These are phyloP conservation scores for Boehmeria nivea DNA, from an alignment of 306 rosid species.

Conservation along the genomic window DNA sequence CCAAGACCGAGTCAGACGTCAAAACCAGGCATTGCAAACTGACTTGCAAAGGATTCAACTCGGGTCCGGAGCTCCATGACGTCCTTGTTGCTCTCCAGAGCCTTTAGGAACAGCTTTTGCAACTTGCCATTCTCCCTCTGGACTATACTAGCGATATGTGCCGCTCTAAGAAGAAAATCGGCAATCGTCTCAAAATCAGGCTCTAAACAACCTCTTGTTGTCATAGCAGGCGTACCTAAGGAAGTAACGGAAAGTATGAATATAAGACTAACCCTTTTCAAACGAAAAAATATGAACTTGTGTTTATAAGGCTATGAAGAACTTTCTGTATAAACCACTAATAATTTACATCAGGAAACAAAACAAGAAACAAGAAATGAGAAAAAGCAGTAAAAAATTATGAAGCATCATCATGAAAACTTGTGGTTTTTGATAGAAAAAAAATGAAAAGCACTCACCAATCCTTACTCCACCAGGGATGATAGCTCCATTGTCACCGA, in stretches of 20 bases:
- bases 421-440: not conserved
- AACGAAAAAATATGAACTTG: not conserved
- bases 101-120: slow-evolving; percentile 44
- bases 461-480: slow-evolving; percentile 85
- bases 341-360: not conserved
- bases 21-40: slow-evolving; percentile 87
- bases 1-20: slow-evolving; percentile 36
- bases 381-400: too few species aligned
- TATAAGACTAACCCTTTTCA: slow-evolving; percentile 1
- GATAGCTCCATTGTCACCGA: slow-evolving; percentile 73
- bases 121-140: slow-evolving; percentile 71
- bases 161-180: slow-evolving; percentile 69
- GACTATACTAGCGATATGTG: slow-evolving; percentile 54
- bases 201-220: slow-evolving; percentile 93
- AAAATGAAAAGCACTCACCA: slow-evolving; percentile 37
- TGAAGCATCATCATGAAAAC: too few species aligned
- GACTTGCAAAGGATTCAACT: slow-evolving; percentile 77
- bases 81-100: slow-evolving; percentile 62
- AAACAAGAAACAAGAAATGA: not conserved
- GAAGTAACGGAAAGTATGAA: slow-evolving; percentile 6
- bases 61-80: slow-evolving; percentile 60
- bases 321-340: too few species aligned
- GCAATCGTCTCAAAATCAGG: slow-evolving; percentile 83
- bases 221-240: slow-evolving; percentile 96
- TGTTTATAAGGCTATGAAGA: not conserved